These are phyloP conservation scores for Tylopilus vinaceipallidus DNA, from an alignment of 768 basidiomycete genomes.

Conservation along the genomic window DNA sequence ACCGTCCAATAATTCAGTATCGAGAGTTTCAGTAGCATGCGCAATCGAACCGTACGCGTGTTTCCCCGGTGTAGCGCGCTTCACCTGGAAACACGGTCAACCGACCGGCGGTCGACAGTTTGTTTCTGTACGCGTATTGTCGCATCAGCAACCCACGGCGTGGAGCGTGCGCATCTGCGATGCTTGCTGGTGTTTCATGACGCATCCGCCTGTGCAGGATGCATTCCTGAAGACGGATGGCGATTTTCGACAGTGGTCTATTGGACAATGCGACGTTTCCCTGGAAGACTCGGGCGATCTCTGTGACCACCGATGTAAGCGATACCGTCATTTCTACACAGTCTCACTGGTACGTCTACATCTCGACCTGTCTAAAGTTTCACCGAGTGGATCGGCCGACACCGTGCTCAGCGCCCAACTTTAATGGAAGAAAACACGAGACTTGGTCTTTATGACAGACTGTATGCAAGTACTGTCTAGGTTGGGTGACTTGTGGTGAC, in stretches of 20 bases:
- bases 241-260: slow-evolving; percentile 75
- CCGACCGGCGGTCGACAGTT: slow-evolving; percentile 2
- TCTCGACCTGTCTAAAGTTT: slow-evolving; percentile 80
- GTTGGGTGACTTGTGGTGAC: too few relatives aligned
- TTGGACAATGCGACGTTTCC: slow-evolving; percentile 73
- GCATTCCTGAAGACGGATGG: slow-evolving; percentile 79
- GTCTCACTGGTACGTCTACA: too few relatives aligned
- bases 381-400: slow-evolving; percentile 84
- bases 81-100: too few relatives aligned
- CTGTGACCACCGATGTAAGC: slow-evolving; percentile 56
- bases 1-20: slow-evolving; percentile 62
- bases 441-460: too few relatives aligned
- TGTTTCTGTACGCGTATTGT: slow-evolving; percentile 11
- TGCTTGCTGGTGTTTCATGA: too few relatives aligned
- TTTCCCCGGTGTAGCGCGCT: too few relatives aligned
- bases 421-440: too few relatives aligned
- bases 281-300: slow-evolving; percentile 76
- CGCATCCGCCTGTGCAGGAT: slow-evolving; percentile 39
- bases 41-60: too few relatives aligned
- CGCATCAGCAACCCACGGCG: slow-evolving; percentile 23
- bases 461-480: too few relatives aligned
- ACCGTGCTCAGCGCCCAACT: too few relatives aligned
- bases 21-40: too few relatives aligned
- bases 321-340: slow-evolving; percentile 75
- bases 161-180: slow-evolving; percentile 2